These are phyloP conservation scores for Phaeotremella skinneri DNA, from an alignment of 768 basidiomycete species.

Conservation along the genomic window DNA sequence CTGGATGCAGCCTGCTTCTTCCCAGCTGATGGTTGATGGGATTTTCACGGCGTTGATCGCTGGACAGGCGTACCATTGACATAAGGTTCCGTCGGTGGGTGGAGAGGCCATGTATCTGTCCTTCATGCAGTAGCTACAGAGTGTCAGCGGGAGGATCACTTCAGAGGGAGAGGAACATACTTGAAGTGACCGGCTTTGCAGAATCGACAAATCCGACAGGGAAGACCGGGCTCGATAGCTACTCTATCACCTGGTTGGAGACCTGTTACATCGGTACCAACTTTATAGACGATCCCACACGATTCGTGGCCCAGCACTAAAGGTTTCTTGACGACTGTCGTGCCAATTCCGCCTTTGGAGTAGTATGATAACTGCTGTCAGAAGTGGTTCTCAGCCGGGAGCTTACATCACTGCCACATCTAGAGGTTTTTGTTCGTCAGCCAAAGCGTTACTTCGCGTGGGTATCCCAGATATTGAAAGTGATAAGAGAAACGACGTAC, in stretches of 20 bases:
- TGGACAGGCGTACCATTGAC: constrained; percentile 13
- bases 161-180: not conserved
- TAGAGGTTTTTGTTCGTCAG: too few species aligned
- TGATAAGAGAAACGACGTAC: too few species aligned
- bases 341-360: constrained; percentile 9
- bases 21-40: not conserved
- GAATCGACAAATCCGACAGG: not conserved
- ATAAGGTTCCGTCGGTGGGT: constrained; percentile 8
- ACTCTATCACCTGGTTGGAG: constrained; percentile 1
- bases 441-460: too few species aligned
- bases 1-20: constrained; percentile 9
- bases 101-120: constrained; percentile 14
- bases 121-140: constrained; percentile 2
- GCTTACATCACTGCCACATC: not conserved
- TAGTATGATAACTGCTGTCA: constrained; percentile 20
- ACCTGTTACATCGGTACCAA: not conserved
- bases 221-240: constrained; percentile 5
- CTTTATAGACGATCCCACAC: not conserved
- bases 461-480: too few species aligned
- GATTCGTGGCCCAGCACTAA: constrained; percentile 7
- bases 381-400: constrained; percentile 24
- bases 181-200: constrained; percentile 1
- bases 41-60: constrained; percentile 5
- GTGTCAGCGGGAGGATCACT: not conserved
- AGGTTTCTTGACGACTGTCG: constrained; percentile 2